Evolutionary conservation across 345 rosid genomes (phyloP), one percentile per base, ranked within the genome.

Genomic region (Trapa bicornis): DNA sequence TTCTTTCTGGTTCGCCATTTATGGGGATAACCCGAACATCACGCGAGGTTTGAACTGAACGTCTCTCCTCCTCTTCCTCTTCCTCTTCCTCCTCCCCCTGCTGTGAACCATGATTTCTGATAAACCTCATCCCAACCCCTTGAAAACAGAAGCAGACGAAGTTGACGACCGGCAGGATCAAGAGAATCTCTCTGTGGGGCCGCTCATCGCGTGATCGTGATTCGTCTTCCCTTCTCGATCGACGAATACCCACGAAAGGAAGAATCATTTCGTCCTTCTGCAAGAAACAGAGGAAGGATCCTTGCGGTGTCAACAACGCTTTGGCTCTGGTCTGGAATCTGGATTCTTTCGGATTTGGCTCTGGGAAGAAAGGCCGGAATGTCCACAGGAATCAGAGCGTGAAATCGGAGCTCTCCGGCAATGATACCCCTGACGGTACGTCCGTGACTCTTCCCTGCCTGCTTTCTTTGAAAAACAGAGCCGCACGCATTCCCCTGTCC

Each of bases 281-380:
- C 48, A 11, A 45, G 48, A 50, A 50, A 15, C 56, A 14, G 22
- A 50, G 6, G 22, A n/a, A 7, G 56, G 56, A 50, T 50, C 56
- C 6, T 29, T 15, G 48, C 7, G 48, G 6, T 15, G 22, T 5
- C 22, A 6, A 33, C 35, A 6, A 33, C 35, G 63, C 15, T 33
- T 9, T 16, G 3, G 63, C 38, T 58, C 37, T 58, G 63, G 35
- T 58, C 7, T 4, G 56, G 22, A 17, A 50, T 65, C 29, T 36
- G 50, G 53, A 65, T 9, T 65, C 16, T 6, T 15, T 15, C 37
- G 67, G 1, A 16, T n/a, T 53, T 67, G 70, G 70, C 62, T 52
- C 48, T 14, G 35, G 70, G 70, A 67, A 67, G 70, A 17, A 17
- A 36, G 15, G 36, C 63, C 53, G 54, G 70, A 52, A n/a, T 62